Evolutionary conservation across 768 basidiomycete genomes (phyloP), one percentile per base, ranked within the genome.

Genomic region (Amanita pseudoporphyria): DNA sequence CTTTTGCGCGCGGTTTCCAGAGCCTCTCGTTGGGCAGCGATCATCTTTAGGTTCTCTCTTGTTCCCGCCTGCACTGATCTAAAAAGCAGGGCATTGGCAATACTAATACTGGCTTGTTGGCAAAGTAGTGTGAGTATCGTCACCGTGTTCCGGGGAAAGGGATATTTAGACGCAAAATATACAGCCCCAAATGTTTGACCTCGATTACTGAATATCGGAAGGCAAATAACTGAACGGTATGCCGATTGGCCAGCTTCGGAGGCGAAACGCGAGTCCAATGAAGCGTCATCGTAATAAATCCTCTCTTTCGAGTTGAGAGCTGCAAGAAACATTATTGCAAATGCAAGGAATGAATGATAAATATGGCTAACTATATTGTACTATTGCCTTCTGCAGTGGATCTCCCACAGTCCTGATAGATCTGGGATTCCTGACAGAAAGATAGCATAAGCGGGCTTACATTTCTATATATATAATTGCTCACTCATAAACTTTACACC

Each of bases 81-180:
- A 66, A 86, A 86, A 43, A 86, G 64, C n/a, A 84, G 65, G 0
- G 83, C 82, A 60, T 86, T 87, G 3, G 82, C 72, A 33, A 87
- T 81, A 39, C 83, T 82, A 51, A 86, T 84, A 52, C 80, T 82
- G 1, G 83, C 82, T 72, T 86, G 84, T 58, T 84, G 82, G 57
- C 78, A 81, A 7, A 85, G 70, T 3, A 84, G 68, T 1, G 78
- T 82, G 47, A 85, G 61, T 51, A 82, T 74, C 1, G 76, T 81
- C 14, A 82, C 68, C 0, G 72, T 78, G 54, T 77, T 79, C 49
- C 71, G 72, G 0, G 79, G 74, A 59, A 85, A 85, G 0, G 81
- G 67, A 54, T 80, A 78, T 66, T 73, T 79, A 2, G 82, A 81
- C 5, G 80, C 78, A 31, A 84, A 67, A 56, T 82, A 87, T 31